A percentile compares a stretch with the other conserved stretches of the same genome.
Evolutionary conservation across 352 stramenopile genomes (phyloP).

Genomic region (Plasmopara halstedii): DNA sequence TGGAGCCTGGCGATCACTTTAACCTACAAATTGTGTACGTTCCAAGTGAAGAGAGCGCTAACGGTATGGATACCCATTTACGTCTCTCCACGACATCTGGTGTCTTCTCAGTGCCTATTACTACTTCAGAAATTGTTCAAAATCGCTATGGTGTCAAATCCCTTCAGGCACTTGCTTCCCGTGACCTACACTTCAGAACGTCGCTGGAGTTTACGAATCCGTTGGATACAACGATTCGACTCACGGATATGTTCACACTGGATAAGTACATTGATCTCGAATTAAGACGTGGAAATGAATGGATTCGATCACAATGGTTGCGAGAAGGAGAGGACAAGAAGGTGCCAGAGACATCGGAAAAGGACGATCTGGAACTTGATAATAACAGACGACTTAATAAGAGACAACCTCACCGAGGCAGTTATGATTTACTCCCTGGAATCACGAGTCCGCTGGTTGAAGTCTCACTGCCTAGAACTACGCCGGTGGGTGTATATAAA

Average conservation of each 20-base stretch:
- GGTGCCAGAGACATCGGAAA: constrained; percentile 8
- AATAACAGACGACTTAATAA: constrained; percentile 8
- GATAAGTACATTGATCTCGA: constrained; percentile 31
- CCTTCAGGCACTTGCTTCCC: constrained; percentile 26
- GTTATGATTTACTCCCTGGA: constrained; percentile 34
- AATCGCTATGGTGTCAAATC: constrained; percentile 26
- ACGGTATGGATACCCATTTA: constrained; percentile 23
- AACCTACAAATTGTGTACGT: constrained; percentile 36
- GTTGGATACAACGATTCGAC: constrained; percentile 24
- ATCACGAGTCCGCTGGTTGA: constrained; percentile 27
- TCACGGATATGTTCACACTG: constrained; percentile 40
- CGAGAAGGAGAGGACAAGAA: constrained; percentile 9
- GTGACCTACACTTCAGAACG: constrained; percentile 22
- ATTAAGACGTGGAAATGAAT: constrained; percentile 12
- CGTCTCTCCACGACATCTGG: constrained; percentile 41
- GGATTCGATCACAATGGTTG: constrained; percentile 19
- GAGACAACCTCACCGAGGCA: constrained; percentile 9
- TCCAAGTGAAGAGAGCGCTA: constrained; percentile 15
- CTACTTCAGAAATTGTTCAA: constrained; percentile 13
- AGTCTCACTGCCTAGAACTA: constrained; percentile 22
- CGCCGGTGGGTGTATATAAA: constrained; percentile 20
- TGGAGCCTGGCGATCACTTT: constrained; percentile 28
- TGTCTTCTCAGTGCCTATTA: constrained; percentile 34
- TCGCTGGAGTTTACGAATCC: constrained; percentile 40
- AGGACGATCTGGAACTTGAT: constrained; percentile 15